Evolutionary conservation across 2,329 filamentous ascomycete species (phyloP).

Genomic region (Cladosporium phlei): DNA sequence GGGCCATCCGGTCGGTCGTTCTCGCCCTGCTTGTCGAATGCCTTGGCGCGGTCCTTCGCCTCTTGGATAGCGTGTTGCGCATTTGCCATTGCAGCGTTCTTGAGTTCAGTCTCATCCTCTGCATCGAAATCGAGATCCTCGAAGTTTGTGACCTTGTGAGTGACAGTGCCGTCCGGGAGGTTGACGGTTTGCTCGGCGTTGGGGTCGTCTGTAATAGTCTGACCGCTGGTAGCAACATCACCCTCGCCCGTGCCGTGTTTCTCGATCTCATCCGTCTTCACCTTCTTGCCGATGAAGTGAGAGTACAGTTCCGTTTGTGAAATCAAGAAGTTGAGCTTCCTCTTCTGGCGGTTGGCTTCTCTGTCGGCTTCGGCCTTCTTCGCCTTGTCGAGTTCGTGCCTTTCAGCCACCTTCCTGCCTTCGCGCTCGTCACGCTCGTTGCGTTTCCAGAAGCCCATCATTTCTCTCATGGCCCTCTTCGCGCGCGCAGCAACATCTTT

Average conservation of each 20-base stretch:
- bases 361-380: constrained; percentile 96
- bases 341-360: constrained; percentile 93
- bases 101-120: constrained; percentile 79
- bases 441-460: constrained; percentile 99
- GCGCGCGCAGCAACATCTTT: constrained; percentile 96
- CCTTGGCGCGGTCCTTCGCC: constrained; percentile 85
- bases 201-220: constrained; percentile 36
- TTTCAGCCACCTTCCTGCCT: constrained; percentile 86
- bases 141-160: constrained; percentile 80
- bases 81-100: constrained; percentile 84
- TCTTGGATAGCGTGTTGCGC: constrained; percentile 93
- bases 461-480: constrained; percentile 97
- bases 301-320: constrained; percentile 98
- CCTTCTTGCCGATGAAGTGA: constrained; percentile 99
- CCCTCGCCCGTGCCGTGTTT: constrained; percentile 73
- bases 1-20: constrained; percentile 37
- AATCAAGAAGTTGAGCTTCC: constrained; percentile 98
- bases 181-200: constrained; percentile 44
- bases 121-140: constrained; percentile 94
- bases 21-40: constrained; percentile 73
- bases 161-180: constrained; percentile 47
- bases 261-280: constrained; percentile 94
- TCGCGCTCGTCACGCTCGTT: constrained; percentile 98
- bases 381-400: constrained; percentile 91
- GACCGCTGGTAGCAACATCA: constrained; percentile 57